These are phyloP conservation scores for Saccharomycopsis olivae DNA, from an alignment of 805 yeast species.

Conservation along the genomic window DNA sequence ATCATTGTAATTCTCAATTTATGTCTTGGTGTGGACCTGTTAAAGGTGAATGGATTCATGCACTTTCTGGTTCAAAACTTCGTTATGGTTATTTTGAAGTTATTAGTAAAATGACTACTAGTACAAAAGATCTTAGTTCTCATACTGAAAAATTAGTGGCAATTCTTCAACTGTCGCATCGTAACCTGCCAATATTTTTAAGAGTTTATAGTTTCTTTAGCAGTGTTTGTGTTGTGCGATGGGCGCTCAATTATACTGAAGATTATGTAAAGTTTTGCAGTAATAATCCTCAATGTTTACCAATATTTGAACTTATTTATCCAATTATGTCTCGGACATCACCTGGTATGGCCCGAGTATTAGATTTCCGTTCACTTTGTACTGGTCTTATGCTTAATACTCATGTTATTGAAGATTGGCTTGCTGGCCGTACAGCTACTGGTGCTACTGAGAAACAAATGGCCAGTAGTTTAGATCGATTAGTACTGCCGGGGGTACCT, in stretches of 20 bases:
- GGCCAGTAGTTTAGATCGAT: background rate
- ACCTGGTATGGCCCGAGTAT: background rate
- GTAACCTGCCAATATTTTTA: background rate
- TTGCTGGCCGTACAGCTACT: background rate
- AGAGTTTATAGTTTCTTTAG: background rate
- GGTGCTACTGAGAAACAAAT: constrained; percentile 4
- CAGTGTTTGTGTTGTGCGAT: background rate
- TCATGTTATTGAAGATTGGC: background rate
- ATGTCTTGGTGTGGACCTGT: too few species aligned
- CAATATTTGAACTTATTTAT: too few species aligned
- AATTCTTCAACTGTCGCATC: background rate
- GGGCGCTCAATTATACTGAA: background rate
- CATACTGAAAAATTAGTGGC: too few species aligned
- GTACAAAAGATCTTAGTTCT: background rate
- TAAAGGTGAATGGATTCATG: background rate
- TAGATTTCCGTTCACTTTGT: background rate
- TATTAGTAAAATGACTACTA: background rate
- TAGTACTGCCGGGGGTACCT: background rate
- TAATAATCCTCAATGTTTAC: background rate
- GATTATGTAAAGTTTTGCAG: background rate
- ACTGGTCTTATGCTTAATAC: background rate
- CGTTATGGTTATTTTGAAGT: constrained; percentile 8
- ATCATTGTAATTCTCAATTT: background rate
- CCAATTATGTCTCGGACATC: background rate
- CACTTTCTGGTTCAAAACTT: constrained; percentile 1